phyloP scores from a whole-genome alignment of 768 basidiomycete species.

The Inosperma sp. region DNA sequence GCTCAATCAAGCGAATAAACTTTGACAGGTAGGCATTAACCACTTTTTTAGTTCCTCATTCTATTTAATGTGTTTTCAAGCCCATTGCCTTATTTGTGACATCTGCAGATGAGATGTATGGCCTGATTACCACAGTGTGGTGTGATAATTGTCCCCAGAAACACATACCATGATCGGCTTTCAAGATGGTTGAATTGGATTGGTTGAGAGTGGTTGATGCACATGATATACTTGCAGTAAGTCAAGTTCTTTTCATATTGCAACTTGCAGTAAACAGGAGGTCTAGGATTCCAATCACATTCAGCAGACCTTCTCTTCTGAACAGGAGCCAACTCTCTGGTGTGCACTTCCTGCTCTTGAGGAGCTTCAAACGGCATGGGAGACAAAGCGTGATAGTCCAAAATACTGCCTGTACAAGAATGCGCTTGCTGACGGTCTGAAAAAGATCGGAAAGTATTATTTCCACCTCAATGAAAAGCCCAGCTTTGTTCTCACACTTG shows the following conservation, averaged over 20 bases:
- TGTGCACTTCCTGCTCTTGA: too few relatives aligned
- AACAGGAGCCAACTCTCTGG: slow-evolving; percentile 10
- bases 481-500: not conserved
- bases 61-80: not conserved
- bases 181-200: too few relatives aligned
- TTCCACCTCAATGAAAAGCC: not conserved
- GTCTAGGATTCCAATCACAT: not conserved
- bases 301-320: not conserved
- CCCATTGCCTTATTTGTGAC: not conserved
- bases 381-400: slow-evolving; percentile 8
- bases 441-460: slow-evolving; percentile 25
- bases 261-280: not conserved
- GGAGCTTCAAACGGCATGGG: too few relatives aligned
- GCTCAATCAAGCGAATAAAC: too few relatives aligned
- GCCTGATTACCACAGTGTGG: too few relatives aligned
- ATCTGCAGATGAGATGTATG: not conserved
- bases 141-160: too few relatives aligned
- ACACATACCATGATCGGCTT: too few relatives aligned
- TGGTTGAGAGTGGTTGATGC: not conserved
- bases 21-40: not conserved
- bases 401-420: slow-evolving; percentile 10
- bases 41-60: not conserved
- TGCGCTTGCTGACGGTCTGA: not conserved
- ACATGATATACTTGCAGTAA: not conserved
- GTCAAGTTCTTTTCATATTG: not conserved